Conservation (phyloP, 352 stramenopile species). For the Phytophthora boehmeriae region DNA sequence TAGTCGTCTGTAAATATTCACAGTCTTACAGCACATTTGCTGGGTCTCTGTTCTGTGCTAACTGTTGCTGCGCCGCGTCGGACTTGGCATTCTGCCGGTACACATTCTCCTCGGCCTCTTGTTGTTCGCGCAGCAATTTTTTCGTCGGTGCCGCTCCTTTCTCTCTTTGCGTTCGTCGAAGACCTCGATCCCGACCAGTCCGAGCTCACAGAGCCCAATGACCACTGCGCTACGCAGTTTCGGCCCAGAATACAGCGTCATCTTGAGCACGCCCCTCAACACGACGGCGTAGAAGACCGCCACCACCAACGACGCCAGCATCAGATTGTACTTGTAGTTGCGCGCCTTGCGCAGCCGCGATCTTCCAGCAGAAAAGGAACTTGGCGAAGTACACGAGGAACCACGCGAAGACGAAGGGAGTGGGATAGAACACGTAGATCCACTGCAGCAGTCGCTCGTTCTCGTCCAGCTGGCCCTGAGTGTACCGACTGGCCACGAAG, state of each 20-base stretch:
- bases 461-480: slow-evolving; percentile 65
- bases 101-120: slow-evolving; percentile 27
- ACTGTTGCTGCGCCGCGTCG: slow-evolving; percentile 27
- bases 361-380: slow-evolving; percentile 78
- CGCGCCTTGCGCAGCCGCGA: slow-evolving; percentile 72
- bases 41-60: slow-evolving; percentile 23
- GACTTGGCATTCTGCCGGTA: slow-evolving; percentile 38
- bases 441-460: slow-evolving; percentile 74
- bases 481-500: slow-evolving; percentile 59
- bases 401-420: slow-evolving; percentile 69
- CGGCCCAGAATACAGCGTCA: slow-evolving; percentile 62
- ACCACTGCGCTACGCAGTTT: slow-evolving; percentile 68
- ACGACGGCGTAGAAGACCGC: slow-evolving; percentile 60
- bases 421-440: slow-evolving; percentile 79
- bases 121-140: slow-evolving; percentile 59
- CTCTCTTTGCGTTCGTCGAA: slow-evolving; percentile 70
- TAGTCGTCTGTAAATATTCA: background rate
- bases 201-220: slow-evolving; percentile 66
- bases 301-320: slow-evolving; percentile 61
- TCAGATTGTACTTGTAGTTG: slow-evolving; percentile 87
- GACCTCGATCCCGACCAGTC: slow-evolving; percentile 73
- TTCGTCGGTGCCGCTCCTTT: slow-evolving; percentile 61
- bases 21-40: slow-evolving; percentile 41
- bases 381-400: slow-evolving; percentile 84
- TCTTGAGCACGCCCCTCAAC: slow-evolving; percentile 61